Base-by-base conservation (phyloP, 1,284 basidiomycete genomes). In the Naganishia sp. region DNA sequence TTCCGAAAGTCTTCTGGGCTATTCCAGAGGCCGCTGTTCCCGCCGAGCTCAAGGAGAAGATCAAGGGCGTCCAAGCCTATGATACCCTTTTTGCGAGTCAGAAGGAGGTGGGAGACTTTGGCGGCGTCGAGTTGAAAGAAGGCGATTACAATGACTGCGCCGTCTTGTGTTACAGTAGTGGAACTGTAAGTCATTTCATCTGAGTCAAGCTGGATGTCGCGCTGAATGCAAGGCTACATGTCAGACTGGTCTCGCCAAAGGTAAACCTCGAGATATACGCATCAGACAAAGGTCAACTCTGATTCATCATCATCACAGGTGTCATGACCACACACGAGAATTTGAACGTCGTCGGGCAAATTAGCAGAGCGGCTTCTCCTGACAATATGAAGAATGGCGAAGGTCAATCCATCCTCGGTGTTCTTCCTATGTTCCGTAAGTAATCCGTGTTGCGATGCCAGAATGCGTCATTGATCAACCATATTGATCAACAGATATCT, bases 21-120 rank as follows among this genome's bases (percentile, higher is more conserved):
- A 55, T 55, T 36, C 23, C 60, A 21, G 65, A 60, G 15, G 36
- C 46, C 36, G 39, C 50, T 15, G 42, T 64, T 21, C 59, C 54
- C 11, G 49, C 53, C 28, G 52, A 63, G 13, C 33, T 67, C 33
- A 46, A 59, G 44, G 60, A 46, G 2, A 80, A 63, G 48, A 48
- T 36, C 25, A 60, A 71, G 21, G 73, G 73, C 9, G 39, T 77
- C n/a, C 64, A 72, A 28, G 66, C 70, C 31, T 75, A 75, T 46
- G 75, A 78, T 48, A 2, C 74, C 70, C 3, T 73, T 70, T 59
- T 67, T 77, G 48, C 79, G 75, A 68, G 72, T 74, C 16, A 71
- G 79, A 7, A 90, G 89, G 75, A 84, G 81, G 23, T 73, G 89
- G 45, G 80, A 87, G 0, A 80, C 86, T 59, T 82, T 84, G 23